Evolutionary conservation across 345 rosid genomes (phyloP).

Genomic region (Gynandropsis gynandra): DNA sequence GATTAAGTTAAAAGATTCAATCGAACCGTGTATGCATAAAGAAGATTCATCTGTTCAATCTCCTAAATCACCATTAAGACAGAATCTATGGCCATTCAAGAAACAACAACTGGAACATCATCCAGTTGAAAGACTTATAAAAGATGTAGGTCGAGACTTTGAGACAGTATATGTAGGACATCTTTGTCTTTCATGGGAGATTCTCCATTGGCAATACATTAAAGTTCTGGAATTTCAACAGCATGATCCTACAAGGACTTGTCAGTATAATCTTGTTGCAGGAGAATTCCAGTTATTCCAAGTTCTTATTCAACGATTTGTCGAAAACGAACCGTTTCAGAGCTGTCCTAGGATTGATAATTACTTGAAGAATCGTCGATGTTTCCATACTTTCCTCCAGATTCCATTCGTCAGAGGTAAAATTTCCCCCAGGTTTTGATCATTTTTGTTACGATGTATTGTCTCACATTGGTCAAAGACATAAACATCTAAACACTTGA

Average conservation of each 20-base stretch:
- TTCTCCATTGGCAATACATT: constrained; percentile 65
- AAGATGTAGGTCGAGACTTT: constrained; percentile 44
- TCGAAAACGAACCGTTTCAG: constrained; percentile 81
- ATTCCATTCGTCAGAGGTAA: constrained; percentile 72
- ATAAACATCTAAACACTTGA: no score
- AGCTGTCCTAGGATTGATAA: constrained; percentile 44
- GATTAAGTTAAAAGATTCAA: constrained; percentile 41
- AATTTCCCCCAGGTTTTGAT: no score
- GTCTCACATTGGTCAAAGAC: no score
- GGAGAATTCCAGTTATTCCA: constrained; percentile 75
- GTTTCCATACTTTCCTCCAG: constrained; percentile 53
- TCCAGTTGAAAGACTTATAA: constrained; percentile 33
- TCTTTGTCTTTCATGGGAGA: constrained; percentile 85
- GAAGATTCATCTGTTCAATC: constrained; percentile 18
- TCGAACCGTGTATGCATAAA: constrained; percentile 16
- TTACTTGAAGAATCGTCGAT: constrained; percentile 53
- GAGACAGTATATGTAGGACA: constrained; percentile 81
- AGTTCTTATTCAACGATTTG: constrained; percentile 64
- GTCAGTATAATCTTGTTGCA: constrained; percentile 59
- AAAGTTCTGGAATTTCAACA: constrained; percentile 43
- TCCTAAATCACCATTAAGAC: constrained; percentile 27
- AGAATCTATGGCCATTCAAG: constrained; percentile 39
- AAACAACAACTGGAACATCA: constrained; percentile 29
- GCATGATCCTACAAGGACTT: constrained; percentile 27
- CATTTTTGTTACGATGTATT: no score